Evolutionary conservation across 345 rosid species (phyloP), one percentile per base, ranked within the genome.

Genomic region (Chamaenerion angustifolium): DNA sequence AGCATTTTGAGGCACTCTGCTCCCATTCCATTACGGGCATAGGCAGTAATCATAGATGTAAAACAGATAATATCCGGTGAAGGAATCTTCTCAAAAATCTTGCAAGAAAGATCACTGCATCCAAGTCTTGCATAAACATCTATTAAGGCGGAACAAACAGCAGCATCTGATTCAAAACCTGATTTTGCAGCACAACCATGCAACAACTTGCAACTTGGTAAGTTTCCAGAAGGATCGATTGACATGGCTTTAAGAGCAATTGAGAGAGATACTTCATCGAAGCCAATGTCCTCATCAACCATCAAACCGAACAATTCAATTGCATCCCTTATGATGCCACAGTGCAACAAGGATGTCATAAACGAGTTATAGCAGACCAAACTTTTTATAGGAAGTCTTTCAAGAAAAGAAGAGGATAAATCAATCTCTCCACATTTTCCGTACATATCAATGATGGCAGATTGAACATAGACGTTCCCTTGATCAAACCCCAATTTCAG

Each of bases 71-170:
- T 67, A 66, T 76, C 85, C 12, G 83, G 89, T 4, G 74, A 68
- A 63, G 64, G 57, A 61, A 80, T 59, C 47, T 63, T 63, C 50
- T 63, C 51, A 41, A 82, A 85, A 54, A 85, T 72, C 64, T 66
- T 51, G 3, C n/a, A 41, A 25, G 87, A 73, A 31, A 69, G 66
- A 45, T 76, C 72, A 56, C 74, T 63, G 55, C 72, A 57, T 50
- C 97, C 95, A n/a, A 67, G 68, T 65, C 75, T 85, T 12, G 85
- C 73, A 64, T 82, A 88, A 2, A 64, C 74, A 53, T 78, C 87
- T 12, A 85, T 82, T 18, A 85, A 67, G 56, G 93, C 76, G 65
- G 81, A 82, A 41, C 80, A 68, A 58, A 88, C 95, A 55, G 93
- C 83, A 57, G 57, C 25, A 52, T 78, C 67, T 55, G 69, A 65